Evolutionary conservation across 352 stramenopile species (phyloP).

Genomic region (Pythium rishiriense): DNA sequence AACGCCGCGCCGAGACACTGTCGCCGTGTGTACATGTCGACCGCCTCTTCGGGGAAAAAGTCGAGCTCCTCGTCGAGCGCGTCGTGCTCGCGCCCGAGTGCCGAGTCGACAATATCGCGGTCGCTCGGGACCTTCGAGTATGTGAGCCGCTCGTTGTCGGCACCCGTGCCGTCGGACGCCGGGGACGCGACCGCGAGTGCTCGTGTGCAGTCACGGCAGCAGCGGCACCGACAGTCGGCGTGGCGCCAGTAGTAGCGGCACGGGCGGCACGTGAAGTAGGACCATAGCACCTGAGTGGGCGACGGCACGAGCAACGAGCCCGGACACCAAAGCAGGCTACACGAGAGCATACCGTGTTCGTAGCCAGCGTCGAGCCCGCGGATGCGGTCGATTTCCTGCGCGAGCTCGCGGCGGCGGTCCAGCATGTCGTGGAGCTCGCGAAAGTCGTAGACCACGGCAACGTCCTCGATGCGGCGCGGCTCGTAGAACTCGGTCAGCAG

Average conservation of each 20-base stretch:
- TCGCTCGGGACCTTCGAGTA: slow-evolving; percentile 36
- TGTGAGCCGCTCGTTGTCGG: slow-evolving; percentile 7
- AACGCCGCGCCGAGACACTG: slow-evolving; percentile 70
- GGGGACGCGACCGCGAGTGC: neutral
- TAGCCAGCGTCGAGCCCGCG: slow-evolving; percentile 52
- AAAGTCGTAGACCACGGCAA: slow-evolving; percentile 68
- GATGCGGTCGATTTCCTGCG: slow-evolving; percentile 57
- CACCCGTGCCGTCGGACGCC: neutral
- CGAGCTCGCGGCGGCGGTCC: slow-evolving; percentile 41
- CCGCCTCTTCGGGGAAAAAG: slow-evolving; percentile 67
- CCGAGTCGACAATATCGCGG: slow-evolving; percentile 31
- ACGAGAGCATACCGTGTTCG: slow-evolving; percentile 56
- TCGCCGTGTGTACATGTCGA: slow-evolving; percentile 57
- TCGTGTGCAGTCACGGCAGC: slow-evolving; percentile 24
- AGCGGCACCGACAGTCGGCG: slow-evolving; percentile 40
- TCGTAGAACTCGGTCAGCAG: slow-evolving; percentile 43
- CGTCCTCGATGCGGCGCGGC: slow-evolving; percentile 48
- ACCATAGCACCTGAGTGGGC: slow-evolving; percentile 39
- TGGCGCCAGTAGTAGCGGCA: slow-evolving; percentile 57
- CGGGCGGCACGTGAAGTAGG: slow-evolving; percentile 55
- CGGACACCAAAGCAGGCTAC: slow-evolving; percentile 66
- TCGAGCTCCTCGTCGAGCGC: slow-evolving; percentile 67
- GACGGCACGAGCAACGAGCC: slow-evolving; percentile 56
- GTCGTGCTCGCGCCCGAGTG: slow-evolving; percentile 26
- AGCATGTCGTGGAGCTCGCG: slow-evolving; percentile 59